Percentiles rank a stretch among this genome's conserved stretches.
Conservation (phyloP, 106 monocot genomes). For the Iris macrosiphon region DNA sequence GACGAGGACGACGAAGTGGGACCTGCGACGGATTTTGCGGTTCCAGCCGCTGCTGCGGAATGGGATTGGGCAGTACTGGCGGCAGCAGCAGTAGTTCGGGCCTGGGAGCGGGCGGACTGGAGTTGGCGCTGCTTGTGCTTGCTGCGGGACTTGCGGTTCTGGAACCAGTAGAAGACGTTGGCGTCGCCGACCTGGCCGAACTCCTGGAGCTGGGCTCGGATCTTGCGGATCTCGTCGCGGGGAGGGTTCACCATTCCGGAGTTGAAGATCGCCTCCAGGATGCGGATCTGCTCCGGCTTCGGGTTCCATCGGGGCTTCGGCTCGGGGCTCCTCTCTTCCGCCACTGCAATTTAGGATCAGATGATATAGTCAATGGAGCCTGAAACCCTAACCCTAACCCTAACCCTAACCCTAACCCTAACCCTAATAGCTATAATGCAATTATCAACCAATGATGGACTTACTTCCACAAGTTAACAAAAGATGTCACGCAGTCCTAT, state of each 20-base stretch:
- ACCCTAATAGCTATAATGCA: no score
- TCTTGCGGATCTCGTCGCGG: conserved; percentile 81
- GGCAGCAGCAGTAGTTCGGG: background rate
- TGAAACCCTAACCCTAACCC: conserved; percentile 7
- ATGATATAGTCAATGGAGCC: background rate
- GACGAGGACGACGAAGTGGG: conserved; percentile 42
- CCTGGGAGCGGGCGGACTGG: conserved; percentile 9
- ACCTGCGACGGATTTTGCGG: no score
- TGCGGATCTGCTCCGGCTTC: conserved; percentile 91
- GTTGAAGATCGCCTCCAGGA: conserved; percentile 92
- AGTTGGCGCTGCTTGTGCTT: conserved; percentile 74
- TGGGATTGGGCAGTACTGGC: background rate
- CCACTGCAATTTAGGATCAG: background rate
- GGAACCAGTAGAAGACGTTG: conserved; percentile 99
- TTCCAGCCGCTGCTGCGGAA: conserved; percentile 5
- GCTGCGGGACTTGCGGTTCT: conserved; percentile 80
- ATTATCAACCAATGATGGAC: no score
- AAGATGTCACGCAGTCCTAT: no score
- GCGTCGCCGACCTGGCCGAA: conserved; percentile 97
- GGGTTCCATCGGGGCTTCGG: conserved; percentile 98
- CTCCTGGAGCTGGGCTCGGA: conserved; percentile 77
- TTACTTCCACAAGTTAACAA: no score
- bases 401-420: no score
- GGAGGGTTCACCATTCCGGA: conserved; percentile 97
- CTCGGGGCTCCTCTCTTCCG: conserved; percentile 80